Conservation (phyloP, 2,329 filamentous ascomycete genomes). For the Stagonosporopsis tanaceti region DNA sequence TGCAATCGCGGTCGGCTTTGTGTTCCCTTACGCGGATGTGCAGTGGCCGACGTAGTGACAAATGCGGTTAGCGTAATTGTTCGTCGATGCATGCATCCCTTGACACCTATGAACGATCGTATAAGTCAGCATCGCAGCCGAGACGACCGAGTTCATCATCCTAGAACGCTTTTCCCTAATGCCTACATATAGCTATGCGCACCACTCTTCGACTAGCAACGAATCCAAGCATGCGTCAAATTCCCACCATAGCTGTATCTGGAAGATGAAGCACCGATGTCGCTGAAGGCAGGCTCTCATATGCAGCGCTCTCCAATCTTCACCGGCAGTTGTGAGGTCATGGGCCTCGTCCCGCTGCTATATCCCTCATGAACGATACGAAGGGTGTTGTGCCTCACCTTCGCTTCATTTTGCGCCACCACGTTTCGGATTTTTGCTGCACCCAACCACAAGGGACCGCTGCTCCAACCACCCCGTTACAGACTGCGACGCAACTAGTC, state of each 20-base stretch:
- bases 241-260: neutral
- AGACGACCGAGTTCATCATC: neutral
- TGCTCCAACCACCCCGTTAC: slow-evolving; percentile 5
- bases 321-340: neutral
- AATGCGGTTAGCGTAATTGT: neutral
- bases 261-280: neutral
- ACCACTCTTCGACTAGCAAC: neutral
- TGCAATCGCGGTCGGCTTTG: neutral
- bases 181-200: neutral
- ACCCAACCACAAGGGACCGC: slow-evolving; percentile 25
- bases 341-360: neutral
- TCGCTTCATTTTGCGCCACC: slow-evolving; percentile 36
- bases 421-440: slow-evolving; percentile 30
- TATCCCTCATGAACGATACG: slow-evolving; percentile 14
- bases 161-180: neutral
- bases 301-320: neutral
- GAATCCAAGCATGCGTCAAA: neutral
- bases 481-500: neutral
- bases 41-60: neutral
- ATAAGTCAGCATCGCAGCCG: neutral
- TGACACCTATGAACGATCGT: neutral
- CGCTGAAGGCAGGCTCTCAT: neutral
- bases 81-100: neutral
- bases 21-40: neutral
- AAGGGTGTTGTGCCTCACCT: slow-evolving; percentile 36